phyloP scores from a whole-genome alignment of 2,329 filamentous ascomycete genomes.

The Geosmithia putterillii region DNA sequence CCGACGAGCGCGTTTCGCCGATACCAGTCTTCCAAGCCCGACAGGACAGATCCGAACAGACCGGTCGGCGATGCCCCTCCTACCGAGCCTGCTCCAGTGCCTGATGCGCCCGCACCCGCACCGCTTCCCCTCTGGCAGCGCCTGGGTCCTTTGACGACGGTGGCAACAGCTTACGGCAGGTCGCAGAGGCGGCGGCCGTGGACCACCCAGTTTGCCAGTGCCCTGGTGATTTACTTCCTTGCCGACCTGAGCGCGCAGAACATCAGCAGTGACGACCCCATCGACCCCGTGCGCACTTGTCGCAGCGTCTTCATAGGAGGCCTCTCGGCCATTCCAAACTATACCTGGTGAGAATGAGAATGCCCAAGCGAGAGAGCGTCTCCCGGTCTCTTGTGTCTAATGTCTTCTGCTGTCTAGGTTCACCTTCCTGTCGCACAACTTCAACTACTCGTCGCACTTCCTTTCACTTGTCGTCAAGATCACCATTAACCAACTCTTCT shows the following conservation, averaged over 20 bases:
- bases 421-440: conserved; percentile 65
- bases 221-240: conserved; percentile 65
- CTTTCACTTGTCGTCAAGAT: conserved; percentile 69
- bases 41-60: not conserved
- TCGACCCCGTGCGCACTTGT: conserved; percentile 42
- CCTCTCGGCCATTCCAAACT: conserved; percentile 62
- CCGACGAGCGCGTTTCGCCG: not conserved
- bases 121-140: conserved; percentile 37
- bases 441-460: conserved; percentile 69
- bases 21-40: not conserved
- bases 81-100: conserved; percentile 4
- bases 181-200: conserved; percentile 63
- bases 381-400: not conserved
- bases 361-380: too few species aligned
- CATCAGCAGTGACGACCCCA: conserved; percentile 38
- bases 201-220: conserved; percentile 65
- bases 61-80: not conserved
- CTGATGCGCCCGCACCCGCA: conserved; percentile 2
- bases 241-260: conserved; percentile 70
- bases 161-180: conserved; percentile 50
- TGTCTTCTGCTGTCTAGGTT: conserved; percentile 42
- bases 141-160: conserved; percentile 42
- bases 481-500: conserved; percentile 63
- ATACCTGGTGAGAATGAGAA: conserved; percentile 64
- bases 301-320: conserved; percentile 66